These are phyloP conservation scores for Pleurotus ostreatus DNA, from an alignment of 768 basidiomycete genomes.

Conservation along the genomic window DNA sequence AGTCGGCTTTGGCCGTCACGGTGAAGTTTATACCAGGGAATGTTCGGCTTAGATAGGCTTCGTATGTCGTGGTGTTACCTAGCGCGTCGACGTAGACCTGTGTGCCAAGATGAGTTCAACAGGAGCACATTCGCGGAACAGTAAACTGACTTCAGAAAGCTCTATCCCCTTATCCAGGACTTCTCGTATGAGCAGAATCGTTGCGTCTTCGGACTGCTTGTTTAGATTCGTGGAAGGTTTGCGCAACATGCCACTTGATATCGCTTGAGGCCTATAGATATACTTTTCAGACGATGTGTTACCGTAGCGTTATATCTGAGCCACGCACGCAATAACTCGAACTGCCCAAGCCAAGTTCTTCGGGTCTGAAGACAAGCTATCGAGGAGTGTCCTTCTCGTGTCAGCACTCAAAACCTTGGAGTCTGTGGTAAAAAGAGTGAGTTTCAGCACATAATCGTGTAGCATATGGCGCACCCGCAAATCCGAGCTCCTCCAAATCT, in stretches of 20 bases:
- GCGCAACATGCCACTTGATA: conserved; percentile 88
- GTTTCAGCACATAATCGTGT: background rate
- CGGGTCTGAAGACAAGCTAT: conserved; percentile 66
- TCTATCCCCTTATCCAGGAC: conserved; percentile 78
- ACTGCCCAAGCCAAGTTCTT: conserved; percentile 79
- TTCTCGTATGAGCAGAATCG: conserved; percentile 81
- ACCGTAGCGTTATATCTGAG: background rate
- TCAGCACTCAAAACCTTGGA: conserved; percentile 86
- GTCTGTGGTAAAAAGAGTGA: conserved; percentile 44
- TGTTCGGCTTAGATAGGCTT: conserved; percentile 71
- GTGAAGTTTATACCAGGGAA: conserved; percentile 88
- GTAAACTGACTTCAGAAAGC: conserved; percentile 61
- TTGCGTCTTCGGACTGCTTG: conserved; percentile 84
- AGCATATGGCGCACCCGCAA: conserved; percentile 60
- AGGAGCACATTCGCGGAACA: no score
- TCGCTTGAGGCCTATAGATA: conserved; percentile 72
- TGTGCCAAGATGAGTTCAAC: background rate
- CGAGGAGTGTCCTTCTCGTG: conserved; percentile 59
- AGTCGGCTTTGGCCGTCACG: conserved; percentile 90
- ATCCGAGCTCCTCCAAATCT: conserved; percentile 75
- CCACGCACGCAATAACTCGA: conserved; percentile 59
- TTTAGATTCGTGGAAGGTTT: conserved; percentile 84
- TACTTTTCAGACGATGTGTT: background rate
- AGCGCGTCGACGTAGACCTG: conserved; percentile 95
- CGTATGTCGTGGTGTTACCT: conserved; percentile 81